phyloP scores from a whole-genome alignment of 192 early-diverging fungal species.

The Podila epicladia region DNA sequence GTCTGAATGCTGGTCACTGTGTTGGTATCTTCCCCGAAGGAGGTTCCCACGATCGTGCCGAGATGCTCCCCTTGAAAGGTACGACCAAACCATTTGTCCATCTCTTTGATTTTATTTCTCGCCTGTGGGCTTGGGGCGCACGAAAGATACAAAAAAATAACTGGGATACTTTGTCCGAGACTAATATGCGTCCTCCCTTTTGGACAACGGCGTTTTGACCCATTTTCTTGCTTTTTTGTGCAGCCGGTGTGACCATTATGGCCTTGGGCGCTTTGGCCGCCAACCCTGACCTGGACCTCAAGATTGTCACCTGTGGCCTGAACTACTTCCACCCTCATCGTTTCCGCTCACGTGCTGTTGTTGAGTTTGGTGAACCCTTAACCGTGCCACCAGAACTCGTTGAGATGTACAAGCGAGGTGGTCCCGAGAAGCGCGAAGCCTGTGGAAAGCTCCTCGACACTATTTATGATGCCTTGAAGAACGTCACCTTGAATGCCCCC shows the following conservation, averaged over 20 bases:
- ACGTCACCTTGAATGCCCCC: slow-evolving; percentile 92
- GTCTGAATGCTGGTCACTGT: slow-evolving; percentile 75
- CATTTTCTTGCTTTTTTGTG: background rate
- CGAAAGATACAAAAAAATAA: too few species aligned
- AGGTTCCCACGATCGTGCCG: slow-evolving; percentile 95
- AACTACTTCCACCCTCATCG: slow-evolving; percentile 97
- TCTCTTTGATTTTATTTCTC: background rate
- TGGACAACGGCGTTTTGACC: background rate
- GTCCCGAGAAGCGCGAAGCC: slow-evolving; percentile 83
- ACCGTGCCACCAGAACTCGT: slow-evolving; percentile 81
- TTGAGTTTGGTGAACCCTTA: slow-evolving; percentile 96
- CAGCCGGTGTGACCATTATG: slow-evolving; percentile 85
- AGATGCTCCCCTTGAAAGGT: slow-evolving; percentile 96
- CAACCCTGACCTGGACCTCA: slow-evolving; percentile 86
- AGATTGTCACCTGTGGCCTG: slow-evolving; percentile 92
- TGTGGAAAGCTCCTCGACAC: slow-evolving; percentile 81
- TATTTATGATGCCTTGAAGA: slow-evolving; percentile 82
- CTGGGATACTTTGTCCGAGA: background rate
- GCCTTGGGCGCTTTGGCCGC: slow-evolving; percentile 90
- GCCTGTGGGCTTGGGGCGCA: background rate
- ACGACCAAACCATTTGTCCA: background rate
- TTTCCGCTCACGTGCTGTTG: slow-evolving; percentile 97
- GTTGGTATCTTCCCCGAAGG: slow-evolving; percentile 99
- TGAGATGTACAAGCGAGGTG: slow-evolving; percentile 85
- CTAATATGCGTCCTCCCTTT: slow-evolving; percentile 6